A percentile compares a stretch with the other conserved stretches of the same genome.
phyloP scores from a whole-genome alignment of 768 basidiomycete species.

The Pleurotus platypus region DNA sequence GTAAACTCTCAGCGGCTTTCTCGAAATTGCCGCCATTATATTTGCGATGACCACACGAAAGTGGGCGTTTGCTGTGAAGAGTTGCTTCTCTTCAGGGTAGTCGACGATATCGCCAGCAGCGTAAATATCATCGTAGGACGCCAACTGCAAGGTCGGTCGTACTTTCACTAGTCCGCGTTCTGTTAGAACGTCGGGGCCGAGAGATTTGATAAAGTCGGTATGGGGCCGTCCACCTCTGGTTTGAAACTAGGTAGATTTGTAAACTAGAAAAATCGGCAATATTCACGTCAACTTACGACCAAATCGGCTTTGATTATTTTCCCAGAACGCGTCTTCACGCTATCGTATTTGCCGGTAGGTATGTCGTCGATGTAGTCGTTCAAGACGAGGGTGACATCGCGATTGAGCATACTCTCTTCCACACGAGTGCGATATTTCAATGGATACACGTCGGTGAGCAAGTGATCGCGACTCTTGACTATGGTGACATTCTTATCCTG shows the following conservation, averaged over 20 bases:
- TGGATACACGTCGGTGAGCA: slow-evolving; percentile 57
- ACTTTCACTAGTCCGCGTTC: slow-evolving; percentile 44
- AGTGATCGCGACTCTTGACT: slow-evolving; percentile 47
- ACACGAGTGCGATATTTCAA: slow-evolving; percentile 46
- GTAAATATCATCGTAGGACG: slow-evolving; percentile 48
- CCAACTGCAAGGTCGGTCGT: slow-evolving; percentile 53
- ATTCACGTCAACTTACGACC: slow-evolving; percentile 38
- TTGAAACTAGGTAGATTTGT: slow-evolving; percentile 19
- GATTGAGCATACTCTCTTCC: slow-evolving; percentile 33
- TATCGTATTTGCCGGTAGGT: slow-evolving; percentile 29
- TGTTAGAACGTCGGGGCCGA: slow-evolving; percentile 33
- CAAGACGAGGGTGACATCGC: slow-evolving; percentile 48
- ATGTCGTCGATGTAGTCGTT: slow-evolving; percentile 49
- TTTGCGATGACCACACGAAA: slow-evolving; percentile 45
- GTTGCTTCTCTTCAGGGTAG: slow-evolving; percentile 60
- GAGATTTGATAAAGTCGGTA: slow-evolving; percentile 48
- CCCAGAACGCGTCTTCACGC: slow-evolving; percentile 48
- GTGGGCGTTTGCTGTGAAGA: slow-evolving; percentile 42
- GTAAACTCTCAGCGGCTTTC: slow-evolving; percentile 37
- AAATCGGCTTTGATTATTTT: slow-evolving; percentile 50
- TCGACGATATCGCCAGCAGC: slow-evolving; percentile 67
- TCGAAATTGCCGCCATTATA: slow-evolving; percentile 36
- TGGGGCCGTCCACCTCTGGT: slow-evolving; percentile 43
- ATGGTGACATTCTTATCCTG: slow-evolving; percentile 52
- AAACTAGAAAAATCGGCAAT: background rate